A percentile compares a stretch with the other conserved stretches of the same genome.
These are phyloP conservation scores for Agapanthus africanus DNA, from an alignment of 106 monocot genomes.

Conservation along the genomic window DNA sequence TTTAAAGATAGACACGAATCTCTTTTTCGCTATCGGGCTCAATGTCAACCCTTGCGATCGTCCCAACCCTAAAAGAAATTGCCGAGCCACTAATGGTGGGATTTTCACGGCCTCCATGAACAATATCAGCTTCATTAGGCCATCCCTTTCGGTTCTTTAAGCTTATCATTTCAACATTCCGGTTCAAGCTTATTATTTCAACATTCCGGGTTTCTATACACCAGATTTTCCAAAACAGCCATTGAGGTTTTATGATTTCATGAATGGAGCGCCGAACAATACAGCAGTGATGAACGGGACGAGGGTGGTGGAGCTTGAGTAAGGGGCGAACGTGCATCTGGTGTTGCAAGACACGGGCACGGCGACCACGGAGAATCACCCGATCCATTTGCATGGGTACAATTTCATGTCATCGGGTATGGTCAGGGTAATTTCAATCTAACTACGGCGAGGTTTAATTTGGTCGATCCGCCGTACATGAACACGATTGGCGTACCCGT, in stretches of 20 bases:
- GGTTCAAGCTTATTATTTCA: constrained; percentile 24
- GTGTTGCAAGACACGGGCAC: constrained; percentile 32
- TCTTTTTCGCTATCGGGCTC: constrained; percentile 31
- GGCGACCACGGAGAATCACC: constrained; percentile 33
- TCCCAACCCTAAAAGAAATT: constrained; percentile 12
- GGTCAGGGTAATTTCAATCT: constrained; percentile 35
- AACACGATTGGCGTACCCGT: constrained; percentile 37
- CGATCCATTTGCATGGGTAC: constrained; percentile 40
- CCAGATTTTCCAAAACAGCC: constrained; percentile 22
- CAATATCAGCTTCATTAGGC: constrained; percentile 24
- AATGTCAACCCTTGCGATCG: constrained; percentile 19
- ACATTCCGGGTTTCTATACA: constrained; percentile 7
- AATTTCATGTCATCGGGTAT: constrained; percentile 31
- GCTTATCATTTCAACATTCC: too few species aligned
- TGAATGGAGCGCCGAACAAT: constrained; percentile 28
- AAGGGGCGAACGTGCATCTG: constrained; percentile 20
- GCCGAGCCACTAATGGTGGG: constrained; percentile 18
- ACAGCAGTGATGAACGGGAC: constrained; percentile 13
- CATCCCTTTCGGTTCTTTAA: constrained; percentile 9
- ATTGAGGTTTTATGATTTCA: constrained; percentile 16
- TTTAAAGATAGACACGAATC: constrained; percentile 14
- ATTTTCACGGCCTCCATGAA: constrained; percentile 27
- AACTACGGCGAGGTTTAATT: constrained; percentile 17
- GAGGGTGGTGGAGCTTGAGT: constrained; percentile 16
- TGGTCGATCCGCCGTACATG: constrained; percentile 27